Evolutionary conservation across 257 asterid species (phyloP).

Genomic region (Capsicum baccatum): DNA sequence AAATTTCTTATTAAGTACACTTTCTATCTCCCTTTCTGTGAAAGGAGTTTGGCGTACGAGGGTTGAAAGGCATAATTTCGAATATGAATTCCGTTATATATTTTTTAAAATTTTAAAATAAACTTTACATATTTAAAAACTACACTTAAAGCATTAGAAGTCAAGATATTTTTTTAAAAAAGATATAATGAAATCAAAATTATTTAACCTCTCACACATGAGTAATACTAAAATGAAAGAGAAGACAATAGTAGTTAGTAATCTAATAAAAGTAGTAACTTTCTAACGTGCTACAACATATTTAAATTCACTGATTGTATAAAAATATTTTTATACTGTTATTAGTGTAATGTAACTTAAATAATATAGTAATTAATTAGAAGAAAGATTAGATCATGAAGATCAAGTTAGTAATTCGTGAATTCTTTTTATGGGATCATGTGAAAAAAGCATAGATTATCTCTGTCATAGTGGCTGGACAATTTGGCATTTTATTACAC

Average conservation of each 20-base stretch:
- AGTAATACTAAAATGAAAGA: background rate
- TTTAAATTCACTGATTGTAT: background rate
- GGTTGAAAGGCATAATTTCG: background rate
- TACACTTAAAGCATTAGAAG: background rate
- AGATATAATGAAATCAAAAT: too few species aligned
- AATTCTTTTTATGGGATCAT: slow-evolving; percentile 49
- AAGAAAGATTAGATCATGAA: slow-evolving; percentile 29
- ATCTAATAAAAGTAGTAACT: background rate
- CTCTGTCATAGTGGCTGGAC: slow-evolving; percentile 28
- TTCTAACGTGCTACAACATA: background rate
- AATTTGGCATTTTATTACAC: slow-evolving; percentile 28
- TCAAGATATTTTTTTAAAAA: background rate
- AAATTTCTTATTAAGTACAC: background rate
- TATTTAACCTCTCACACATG: background rate
- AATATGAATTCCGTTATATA: background rate
- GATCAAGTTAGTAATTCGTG: slow-evolving; percentile 46
- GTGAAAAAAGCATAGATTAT: slow-evolving; percentile 32
- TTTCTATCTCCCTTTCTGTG: too few species aligned
- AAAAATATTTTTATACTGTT: background rate
- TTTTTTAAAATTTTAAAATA: background rate
- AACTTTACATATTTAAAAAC: background rate
- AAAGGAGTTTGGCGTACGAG: too few species aligned
- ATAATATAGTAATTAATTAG: background rate
- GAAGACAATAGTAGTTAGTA: background rate
- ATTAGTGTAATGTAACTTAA: background rate